Evolutionary conservation across 2,329 filamentous ascomycete genomes (phyloP).

Genomic region (Gliomastix tumulicola): DNA sequence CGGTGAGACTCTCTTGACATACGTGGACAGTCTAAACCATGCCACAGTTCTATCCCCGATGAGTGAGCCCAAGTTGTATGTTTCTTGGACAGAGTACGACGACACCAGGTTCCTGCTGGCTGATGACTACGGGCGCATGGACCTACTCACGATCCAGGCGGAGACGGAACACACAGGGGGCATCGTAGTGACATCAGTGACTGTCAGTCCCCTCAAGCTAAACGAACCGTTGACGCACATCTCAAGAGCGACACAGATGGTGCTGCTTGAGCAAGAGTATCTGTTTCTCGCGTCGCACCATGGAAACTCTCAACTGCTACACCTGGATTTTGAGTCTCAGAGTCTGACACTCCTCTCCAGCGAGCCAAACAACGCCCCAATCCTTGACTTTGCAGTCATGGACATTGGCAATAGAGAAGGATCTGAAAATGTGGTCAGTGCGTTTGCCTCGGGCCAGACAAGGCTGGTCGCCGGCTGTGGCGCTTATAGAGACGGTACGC

Average conservation of each 20-base stretch:
- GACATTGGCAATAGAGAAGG: slow-evolving; percentile 84
- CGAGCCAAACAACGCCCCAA: slow-evolving; percentile 71
- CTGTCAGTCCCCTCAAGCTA: slow-evolving; percentile 43
- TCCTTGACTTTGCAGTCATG: slow-evolving; percentile 93
- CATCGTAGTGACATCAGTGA: slow-evolving; percentile 66
- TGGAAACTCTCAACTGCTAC: slow-evolving; percentile 81
- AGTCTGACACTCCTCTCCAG: slow-evolving; percentile 64
- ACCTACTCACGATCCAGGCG: slow-evolving; percentile 74
- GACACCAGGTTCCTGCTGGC: slow-evolving; percentile 77
- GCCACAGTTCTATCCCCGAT: slow-evolving; percentile 58
- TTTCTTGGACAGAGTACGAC: slow-evolving; percentile 86
- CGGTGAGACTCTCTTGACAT: slow-evolving; percentile 75
- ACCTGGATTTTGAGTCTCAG: slow-evolving; percentile 34
- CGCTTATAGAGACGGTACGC: slow-evolving; percentile 78
- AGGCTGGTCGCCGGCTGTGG: slow-evolving; percentile 90
- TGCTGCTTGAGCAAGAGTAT: slow-evolving; percentile 67
- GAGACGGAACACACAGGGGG: slow-evolving; percentile 56
- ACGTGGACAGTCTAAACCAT: slow-evolving; percentile 73
- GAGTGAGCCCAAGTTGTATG: slow-evolving; percentile 73
- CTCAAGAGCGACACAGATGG: slow-evolving; percentile 68
- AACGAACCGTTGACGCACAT: slow-evolving; percentile 32
- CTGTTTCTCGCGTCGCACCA: slow-evolving; percentile 90
- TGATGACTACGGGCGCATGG: slow-evolving; percentile 83
- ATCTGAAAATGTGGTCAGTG: slow-evolving; percentile 68
- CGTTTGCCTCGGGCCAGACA: slow-evolving; percentile 92